phyloP scores from a whole-genome alignment of 306 rosid species.

The Geum urbanum region DNA sequence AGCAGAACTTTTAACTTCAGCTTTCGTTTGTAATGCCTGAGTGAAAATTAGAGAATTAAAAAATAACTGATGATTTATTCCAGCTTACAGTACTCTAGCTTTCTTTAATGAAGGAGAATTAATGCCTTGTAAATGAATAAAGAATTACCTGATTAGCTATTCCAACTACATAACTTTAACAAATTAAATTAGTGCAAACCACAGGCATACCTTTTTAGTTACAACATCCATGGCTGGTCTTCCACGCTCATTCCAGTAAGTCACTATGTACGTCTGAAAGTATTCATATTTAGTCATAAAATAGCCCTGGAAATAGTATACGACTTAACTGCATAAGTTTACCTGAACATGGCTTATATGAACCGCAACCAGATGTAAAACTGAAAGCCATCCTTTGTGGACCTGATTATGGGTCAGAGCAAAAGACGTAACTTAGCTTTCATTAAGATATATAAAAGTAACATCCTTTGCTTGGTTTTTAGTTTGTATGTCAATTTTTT shows the following conservation, averaged over 20 bases:
- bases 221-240: slow-evolving; percentile 24
- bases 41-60: neutral
- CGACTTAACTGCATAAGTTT: neutral
- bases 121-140: neutral
- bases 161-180: neutral
- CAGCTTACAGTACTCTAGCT: neutral
- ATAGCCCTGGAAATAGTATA: neutral
- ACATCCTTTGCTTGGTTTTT: neutral
- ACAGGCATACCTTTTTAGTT: slow-evolving; percentile 23
- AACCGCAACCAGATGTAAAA: slow-evolving; percentile 9
- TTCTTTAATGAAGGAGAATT: slow-evolving; percentile 4
- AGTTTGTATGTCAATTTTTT: neutral
- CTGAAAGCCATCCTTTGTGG: slow-evolving; percentile 24
- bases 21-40: slow-evolving; percentile 22
- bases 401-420: slow-evolving; percentile 17
- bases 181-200: neutral
- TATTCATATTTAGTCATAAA: neutral
- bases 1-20: slow-evolving; percentile 15
- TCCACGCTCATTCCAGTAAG: slow-evolving; percentile 28
- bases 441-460: neutral
- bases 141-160: neutral
- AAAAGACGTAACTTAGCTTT: neutral
- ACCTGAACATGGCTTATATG: slow-evolving; percentile 28
- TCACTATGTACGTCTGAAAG: slow-evolving; percentile 24
- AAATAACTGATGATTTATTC: neutral